Evolutionary conservation across 2,329 filamentous ascomycete species (phyloP).

Genomic region (Septoria petroselini): DNA sequence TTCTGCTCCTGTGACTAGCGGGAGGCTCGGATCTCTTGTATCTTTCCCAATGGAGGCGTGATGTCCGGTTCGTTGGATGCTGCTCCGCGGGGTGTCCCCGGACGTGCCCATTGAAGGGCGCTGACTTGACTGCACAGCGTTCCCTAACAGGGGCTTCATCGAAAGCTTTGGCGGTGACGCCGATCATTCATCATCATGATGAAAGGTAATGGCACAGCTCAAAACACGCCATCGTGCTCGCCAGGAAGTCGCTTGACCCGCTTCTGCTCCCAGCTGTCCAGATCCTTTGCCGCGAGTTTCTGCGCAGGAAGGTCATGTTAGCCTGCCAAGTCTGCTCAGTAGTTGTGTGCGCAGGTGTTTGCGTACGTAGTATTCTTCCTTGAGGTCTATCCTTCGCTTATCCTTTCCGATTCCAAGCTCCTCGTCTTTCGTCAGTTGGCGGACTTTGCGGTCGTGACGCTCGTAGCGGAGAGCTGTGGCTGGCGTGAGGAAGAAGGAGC

Average conservation of each 20-base stretch:
- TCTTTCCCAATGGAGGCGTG: too few relatives aligned
- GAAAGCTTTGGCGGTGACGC: too few relatives aligned
- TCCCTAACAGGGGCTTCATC: too few relatives aligned
- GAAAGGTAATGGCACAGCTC: constrained; percentile 27
- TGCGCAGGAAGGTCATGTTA: constrained; percentile 41
- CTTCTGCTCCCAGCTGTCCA: constrained; percentile 97
- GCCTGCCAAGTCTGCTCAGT: background rate
- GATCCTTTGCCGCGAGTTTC: constrained; percentile 80
- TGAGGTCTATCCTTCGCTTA: constrained; percentile 70
- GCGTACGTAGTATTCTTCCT: constrained; percentile 83
- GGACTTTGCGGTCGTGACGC: constrained; percentile 83
- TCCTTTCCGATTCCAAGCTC: constrained; percentile 74
- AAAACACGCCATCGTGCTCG: constrained; percentile 81
- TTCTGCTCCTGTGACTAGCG: too few relatives aligned
- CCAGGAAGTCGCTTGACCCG: constrained; percentile 84
- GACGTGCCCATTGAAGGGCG: too few relatives aligned
- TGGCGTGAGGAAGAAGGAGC: constrained; percentile 90
- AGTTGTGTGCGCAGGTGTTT: background rate
- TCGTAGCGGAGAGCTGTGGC: constrained; percentile 93
- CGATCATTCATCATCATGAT: too few relatives aligned
- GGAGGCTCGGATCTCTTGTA: too few relatives aligned
- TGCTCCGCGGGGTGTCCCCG: too few relatives aligned
- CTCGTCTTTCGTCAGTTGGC: constrained; percentile 80
- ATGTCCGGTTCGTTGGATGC: too few relatives aligned
- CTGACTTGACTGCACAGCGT: too few relatives aligned